phyloP scores from a whole-genome alignment of 352 stramenopile genomes.

The Phytophthora citrophthora region DNA sequence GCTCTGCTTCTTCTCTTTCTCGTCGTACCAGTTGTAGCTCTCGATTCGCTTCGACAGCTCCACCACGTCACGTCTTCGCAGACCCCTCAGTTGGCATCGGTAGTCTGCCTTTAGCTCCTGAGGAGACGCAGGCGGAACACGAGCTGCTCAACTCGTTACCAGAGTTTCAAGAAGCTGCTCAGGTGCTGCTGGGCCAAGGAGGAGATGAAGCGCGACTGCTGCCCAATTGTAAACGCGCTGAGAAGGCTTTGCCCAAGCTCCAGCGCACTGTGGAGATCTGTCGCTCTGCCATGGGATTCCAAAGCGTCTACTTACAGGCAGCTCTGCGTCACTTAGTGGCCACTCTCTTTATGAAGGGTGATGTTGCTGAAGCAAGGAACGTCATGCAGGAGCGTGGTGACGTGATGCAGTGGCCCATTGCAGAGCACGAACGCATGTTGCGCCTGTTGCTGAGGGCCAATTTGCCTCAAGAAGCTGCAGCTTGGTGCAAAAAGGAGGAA shows the following conservation, averaged over 20 bases:
- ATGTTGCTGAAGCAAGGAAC: conserved; percentile 55
- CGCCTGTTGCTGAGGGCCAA: conserved; percentile 67
- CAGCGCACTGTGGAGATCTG: conserved; percentile 80
- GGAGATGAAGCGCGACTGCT: conserved; percentile 40
- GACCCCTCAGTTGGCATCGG: conserved; percentile 72
- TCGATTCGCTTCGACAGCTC: conserved; percentile 30
- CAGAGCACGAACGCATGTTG: conserved; percentile 76
- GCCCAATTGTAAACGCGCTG: conserved; percentile 57
- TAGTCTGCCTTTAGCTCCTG: conserved; percentile 61
- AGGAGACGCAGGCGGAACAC: conserved; percentile 71
- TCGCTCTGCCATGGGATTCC: conserved; percentile 75
- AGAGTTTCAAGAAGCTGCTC: conserved; percentile 73
- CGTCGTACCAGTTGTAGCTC: conserved; percentile 14
- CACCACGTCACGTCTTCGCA: conserved; percentile 54
- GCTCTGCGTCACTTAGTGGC: conserved; percentile 65
- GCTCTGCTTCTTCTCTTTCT: conserved; percentile 14
- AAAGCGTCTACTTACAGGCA: conserved; percentile 70
- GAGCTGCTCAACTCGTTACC: conserved; percentile 67
- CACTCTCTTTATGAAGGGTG: conserved; percentile 70
- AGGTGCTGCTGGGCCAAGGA: conserved; percentile 54
- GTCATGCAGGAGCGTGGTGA: conserved; percentile 74
- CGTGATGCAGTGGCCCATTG: conserved; percentile 72
- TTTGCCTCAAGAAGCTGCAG: conserved; percentile 43
- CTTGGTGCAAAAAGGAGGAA: conserved; percentile 65
- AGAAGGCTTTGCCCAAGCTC: conserved; percentile 56